Evolutionary conservation across 495 filamentous ascomycete species (phyloP).

Genomic region (Xylaria nigripes): DNA sequence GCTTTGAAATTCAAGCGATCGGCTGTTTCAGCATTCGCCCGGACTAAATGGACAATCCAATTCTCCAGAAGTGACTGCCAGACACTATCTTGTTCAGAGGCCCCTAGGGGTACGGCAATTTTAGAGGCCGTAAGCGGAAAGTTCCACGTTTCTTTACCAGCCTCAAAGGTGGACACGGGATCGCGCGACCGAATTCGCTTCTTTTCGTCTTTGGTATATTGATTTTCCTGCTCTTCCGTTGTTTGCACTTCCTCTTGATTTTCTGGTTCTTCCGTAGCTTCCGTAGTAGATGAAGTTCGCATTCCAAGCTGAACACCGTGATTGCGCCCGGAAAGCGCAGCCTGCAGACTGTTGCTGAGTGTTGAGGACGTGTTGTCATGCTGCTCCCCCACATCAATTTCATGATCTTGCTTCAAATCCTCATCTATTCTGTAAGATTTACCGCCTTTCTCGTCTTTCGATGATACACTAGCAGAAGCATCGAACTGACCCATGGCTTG

Average conservation of each 20-base stretch:
- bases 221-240: background rate
- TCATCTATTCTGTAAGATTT: background rate
- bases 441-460: background rate
- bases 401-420: background rate
- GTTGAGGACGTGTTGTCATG: background rate
- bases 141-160: conserved; percentile 13
- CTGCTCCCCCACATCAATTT: background rate
- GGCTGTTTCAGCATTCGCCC: conserved; percentile 5
- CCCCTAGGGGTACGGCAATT: background rate
- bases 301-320: conserved; percentile 22
- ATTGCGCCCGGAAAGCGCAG: conserved; percentile 28
- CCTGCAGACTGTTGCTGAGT: background rate
- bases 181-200: conserved; percentile 4
- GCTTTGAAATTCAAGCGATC: conserved; percentile 12
- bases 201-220: background rate
- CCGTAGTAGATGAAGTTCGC: conserved; percentile 8
- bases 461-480: background rate
- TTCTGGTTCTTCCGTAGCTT: background rate
- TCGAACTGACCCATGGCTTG: background rate
- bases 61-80: background rate
- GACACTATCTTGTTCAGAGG: background rate
- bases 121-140: conserved; percentile 6
- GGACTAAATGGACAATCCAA: conserved; percentile 7
- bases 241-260: background rate
- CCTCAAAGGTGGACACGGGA: conserved; percentile 9